Evolutionary conservation across 139 green algal species (phyloP).

Genomic region (Auxenochlorella protothecoides): DNA sequence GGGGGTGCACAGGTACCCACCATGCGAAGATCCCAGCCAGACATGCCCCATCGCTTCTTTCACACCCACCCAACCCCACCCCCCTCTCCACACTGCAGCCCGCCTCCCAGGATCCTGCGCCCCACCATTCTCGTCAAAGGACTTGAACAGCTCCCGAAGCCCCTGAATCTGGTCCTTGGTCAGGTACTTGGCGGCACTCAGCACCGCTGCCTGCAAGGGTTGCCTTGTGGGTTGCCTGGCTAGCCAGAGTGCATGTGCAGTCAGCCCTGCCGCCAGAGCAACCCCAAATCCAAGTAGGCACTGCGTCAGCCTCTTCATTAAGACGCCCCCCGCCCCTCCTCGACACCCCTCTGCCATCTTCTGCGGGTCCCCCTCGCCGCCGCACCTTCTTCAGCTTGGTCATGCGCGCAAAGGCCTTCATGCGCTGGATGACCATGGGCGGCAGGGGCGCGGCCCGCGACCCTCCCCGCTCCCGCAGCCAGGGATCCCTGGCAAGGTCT

Average conservation of each 20-base stretch:
- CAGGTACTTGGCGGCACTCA: constrained; percentile 16
- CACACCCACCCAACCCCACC: no score
- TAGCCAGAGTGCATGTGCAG: no score
- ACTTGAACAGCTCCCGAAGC: constrained; percentile 65
- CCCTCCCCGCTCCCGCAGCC: constrained; percentile 41
- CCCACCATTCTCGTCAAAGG: constrained; percentile 15
- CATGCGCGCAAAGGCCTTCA: constrained; percentile 41
- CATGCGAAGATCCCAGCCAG: no score
- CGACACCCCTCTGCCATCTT: constrained; percentile 20
- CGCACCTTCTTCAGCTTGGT: constrained; percentile 10
- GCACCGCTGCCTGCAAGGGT: constrained; percentile 23
- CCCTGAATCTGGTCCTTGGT: constrained; percentile 26
- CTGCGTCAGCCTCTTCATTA: constrained; percentile 10
- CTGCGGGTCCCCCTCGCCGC: not conserved
- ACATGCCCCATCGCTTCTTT: no score
- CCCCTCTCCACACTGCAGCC: no score
- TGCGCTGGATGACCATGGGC: constrained; percentile 49
- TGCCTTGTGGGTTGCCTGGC: no score
- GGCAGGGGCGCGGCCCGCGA: constrained; percentile 41
- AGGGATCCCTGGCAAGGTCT: constrained; percentile 7
- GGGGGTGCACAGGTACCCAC: no score
- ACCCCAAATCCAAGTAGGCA: no score
- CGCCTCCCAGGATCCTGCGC: not conserved
- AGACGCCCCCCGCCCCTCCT: constrained; percentile 47
- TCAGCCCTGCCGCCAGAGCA: no score